These are phyloP conservation scores for Colletotrichum sp. DNA, from an alignment of 2,329 filamentous ascomycete species.

Conservation along the genomic window DNA sequence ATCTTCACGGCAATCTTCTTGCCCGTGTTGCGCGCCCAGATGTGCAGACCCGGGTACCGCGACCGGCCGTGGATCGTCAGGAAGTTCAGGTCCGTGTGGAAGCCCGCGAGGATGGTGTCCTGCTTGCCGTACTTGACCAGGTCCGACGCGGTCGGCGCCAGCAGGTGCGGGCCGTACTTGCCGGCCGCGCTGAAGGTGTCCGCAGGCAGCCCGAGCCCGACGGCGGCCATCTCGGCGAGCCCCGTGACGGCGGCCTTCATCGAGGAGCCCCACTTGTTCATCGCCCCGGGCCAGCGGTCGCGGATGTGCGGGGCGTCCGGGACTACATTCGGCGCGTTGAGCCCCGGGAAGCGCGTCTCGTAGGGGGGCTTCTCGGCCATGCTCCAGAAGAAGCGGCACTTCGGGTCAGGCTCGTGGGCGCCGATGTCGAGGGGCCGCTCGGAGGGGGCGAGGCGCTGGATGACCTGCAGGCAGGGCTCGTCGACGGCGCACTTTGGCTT, in stretches of 20 bases:
- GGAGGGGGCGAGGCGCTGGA: slow-evolving; percentile 55
- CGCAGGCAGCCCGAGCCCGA: slow-evolving; percentile 58
- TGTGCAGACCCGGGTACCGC: slow-evolving; percentile 65
- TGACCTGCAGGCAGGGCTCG: slow-evolving; percentile 63
- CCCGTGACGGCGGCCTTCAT: slow-evolving; percentile 65
- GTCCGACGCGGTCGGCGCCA: slow-evolving; percentile 66
- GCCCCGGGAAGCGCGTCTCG: slow-evolving; percentile 56
- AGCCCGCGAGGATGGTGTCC: slow-evolving; percentile 66
- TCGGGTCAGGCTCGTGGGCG: slow-evolving; percentile 63
- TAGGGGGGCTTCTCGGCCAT: slow-evolving; percentile 61
- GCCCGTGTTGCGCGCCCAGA: slow-evolving; percentile 69
- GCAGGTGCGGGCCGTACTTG: slow-evolving; percentile 64
- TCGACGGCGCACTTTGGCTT: slow-evolving; percentile 68
- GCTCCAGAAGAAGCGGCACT: slow-evolving; percentile 68
- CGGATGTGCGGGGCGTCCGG: slow-evolving; percentile 54
- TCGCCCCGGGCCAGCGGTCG: slow-evolving; percentile 56
- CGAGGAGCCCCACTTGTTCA: slow-evolving; percentile 62
- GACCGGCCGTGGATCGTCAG: slow-evolving; percentile 69
- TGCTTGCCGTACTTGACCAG: slow-evolving; percentile 55
- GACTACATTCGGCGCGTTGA: slow-evolving; percentile 61
- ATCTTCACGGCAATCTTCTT: slow-evolving; percentile 63
- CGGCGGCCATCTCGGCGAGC: slow-evolving; percentile 63
- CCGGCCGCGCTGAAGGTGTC: slow-evolving; percentile 60
- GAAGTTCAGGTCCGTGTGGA: slow-evolving; percentile 70
- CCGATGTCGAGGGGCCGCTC: slow-evolving; percentile 63